Percentiles rank a stretch among this genome's conserved stretches.
Evolutionary conservation across 2,329 filamentous ascomycete genomes (phyloP).

Genomic region (Fusarium xyrophilum): DNA sequence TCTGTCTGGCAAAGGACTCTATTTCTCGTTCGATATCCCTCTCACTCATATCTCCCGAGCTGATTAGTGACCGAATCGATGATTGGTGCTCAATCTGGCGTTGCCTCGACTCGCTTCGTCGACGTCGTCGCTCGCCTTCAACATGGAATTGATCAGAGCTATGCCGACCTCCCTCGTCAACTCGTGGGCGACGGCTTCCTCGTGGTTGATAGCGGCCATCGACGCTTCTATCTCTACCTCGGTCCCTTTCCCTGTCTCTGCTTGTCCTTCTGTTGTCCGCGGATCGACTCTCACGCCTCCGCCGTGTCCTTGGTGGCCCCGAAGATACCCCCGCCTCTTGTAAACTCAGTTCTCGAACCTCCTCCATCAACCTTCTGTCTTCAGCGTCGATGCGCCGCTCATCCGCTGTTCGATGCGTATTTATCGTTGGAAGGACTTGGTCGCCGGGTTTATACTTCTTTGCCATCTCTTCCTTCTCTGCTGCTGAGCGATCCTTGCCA

Average conservation of each 20-base stretch:
- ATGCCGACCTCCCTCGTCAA: slow-evolving; percentile 38
- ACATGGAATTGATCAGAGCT: slow-evolving; percentile 49
- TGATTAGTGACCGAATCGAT: slow-evolving; percentile 84
- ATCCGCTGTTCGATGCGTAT: slow-evolving; percentile 56
- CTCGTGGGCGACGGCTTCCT: slow-evolving; percentile 33
- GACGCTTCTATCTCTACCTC: slow-evolving; percentile 37
- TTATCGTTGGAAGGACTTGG: slow-evolving; percentile 72
- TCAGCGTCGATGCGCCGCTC: slow-evolving; percentile 66
- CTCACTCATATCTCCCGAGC: slow-evolving; percentile 76
- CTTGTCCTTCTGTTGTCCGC: slow-evolving; percentile 44
- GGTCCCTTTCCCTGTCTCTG: slow-evolving; percentile 31
- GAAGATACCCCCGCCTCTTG: slow-evolving; percentile 66
- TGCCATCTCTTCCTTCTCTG: slow-evolving; percentile 79
- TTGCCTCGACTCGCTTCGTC: slow-evolving; percentile 56
- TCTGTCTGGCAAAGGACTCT: slow-evolving; percentile 86
- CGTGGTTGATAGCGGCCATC: slow-evolving; percentile 44
- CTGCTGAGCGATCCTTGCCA: slow-evolving; percentile 69
- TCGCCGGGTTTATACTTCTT: slow-evolving; percentile 83
- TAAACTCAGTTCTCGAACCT: slow-evolving; percentile 77
- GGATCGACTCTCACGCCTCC: slow-evolving; percentile 48
- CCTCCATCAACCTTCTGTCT: slow-evolving; percentile 73
- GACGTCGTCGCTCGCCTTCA: slow-evolving; percentile 45
- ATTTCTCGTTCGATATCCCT: slow-evolving; percentile 87
- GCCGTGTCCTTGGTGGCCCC: slow-evolving; percentile 41
- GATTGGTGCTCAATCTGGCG: slow-evolving; percentile 86